These are phyloP conservation scores for Fagopyrum tataricum DNA, from an alignment of 148 eudicot genomes.

Conservation along the genomic window DNA sequence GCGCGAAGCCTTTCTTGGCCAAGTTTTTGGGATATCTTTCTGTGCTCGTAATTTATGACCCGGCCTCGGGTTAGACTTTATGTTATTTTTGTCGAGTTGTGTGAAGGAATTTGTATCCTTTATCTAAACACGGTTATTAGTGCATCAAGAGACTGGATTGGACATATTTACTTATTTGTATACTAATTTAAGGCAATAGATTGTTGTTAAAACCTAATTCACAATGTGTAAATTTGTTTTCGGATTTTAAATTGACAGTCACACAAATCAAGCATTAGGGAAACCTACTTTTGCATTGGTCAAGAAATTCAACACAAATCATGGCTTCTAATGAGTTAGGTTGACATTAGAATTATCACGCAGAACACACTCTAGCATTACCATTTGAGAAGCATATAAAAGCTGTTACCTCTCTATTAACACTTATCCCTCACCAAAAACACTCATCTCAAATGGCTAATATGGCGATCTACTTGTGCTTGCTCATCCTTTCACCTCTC, in stretches of 20 bases:
- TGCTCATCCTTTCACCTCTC: slow-evolving; percentile 6
- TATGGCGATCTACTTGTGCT: slow-evolving; percentile 6
- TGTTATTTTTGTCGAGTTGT: not conserved
- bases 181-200: not conserved
- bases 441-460: not conserved
- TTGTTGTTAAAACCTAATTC: not conserved
- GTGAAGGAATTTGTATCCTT: not conserved
- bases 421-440: not conserved
- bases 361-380: not conserved
- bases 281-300: not conserved
- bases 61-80: not conserved
- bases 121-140: not conserved
- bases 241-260: not conserved
- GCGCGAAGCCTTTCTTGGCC: not conserved
- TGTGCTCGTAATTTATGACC: not conserved
- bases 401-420: not conserved
- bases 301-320: not conserved
- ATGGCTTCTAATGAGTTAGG: not conserved
- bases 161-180: not conserved
- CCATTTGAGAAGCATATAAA: not conserved
- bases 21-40: not conserved
- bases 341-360: slow-evolving; percentile 9
- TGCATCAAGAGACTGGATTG: not conserved
- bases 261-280: not conserved
- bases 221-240: no score